phyloP scores from a whole-genome alignment of 176 grass and related monocot species.

The Oryza officinalis region DNA sequence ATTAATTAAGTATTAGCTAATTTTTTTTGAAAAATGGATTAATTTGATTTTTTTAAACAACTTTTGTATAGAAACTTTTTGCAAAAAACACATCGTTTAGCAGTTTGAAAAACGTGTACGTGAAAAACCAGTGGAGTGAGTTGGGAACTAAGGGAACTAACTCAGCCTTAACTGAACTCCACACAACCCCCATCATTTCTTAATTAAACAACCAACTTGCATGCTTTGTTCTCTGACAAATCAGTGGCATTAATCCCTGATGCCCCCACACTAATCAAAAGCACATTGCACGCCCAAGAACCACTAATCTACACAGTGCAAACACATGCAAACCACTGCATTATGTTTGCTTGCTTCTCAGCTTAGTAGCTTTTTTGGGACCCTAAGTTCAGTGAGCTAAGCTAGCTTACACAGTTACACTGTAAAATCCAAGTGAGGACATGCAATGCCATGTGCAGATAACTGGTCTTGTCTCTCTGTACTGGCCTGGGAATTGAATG shows the following conservation, averaged over 20 bases:
- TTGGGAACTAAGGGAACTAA: too few species aligned
- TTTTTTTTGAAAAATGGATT: too few species aligned
- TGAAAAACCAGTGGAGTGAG: too few species aligned
- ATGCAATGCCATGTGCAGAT: conserved; percentile 32
- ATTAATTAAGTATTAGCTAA: too few species aligned
- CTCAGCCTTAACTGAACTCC: conserved; percentile 12
- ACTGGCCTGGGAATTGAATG: conserved; percentile 32
- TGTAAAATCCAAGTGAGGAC: conserved; percentile 16
- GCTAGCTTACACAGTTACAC: background rate
- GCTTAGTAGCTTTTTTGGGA: background rate
- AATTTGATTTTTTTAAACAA: too few species aligned
- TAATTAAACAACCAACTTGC: background rate
- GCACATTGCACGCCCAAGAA: background rate
- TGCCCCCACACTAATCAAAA: background rate
- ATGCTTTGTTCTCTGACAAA: conserved; percentile 33
- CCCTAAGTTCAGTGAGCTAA: conserved; percentile 28
- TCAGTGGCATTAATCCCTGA: background rate
- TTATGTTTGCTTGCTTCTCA: background rate
- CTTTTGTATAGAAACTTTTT: too few species aligned
- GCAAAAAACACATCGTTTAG: too few species aligned
- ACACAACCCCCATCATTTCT: background rate
- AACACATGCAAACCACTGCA: conserved; percentile 26
- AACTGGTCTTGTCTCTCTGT: conserved; percentile 22
- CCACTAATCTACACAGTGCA: background rate
- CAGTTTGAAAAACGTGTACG: too few species aligned